Conservation (phyloP, 495 filamentous ascomycete genomes). For the Podospora pseudopauciseta region DNA sequence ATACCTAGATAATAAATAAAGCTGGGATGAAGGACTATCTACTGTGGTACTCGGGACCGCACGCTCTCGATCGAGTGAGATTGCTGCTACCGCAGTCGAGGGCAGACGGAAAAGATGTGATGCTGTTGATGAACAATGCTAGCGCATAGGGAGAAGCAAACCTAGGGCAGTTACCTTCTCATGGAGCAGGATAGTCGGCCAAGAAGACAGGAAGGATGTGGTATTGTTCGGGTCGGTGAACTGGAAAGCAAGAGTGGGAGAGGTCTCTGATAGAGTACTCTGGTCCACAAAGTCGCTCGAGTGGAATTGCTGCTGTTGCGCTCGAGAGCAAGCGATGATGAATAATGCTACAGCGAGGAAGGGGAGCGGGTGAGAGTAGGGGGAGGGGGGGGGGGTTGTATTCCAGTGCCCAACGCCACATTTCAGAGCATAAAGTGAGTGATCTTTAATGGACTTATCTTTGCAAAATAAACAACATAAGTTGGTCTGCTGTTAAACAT, state of each 20-base stretch:
- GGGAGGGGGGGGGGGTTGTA: neutral
- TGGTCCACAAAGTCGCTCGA: neutral
- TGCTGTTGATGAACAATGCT: neutral
- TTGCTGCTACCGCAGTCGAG: neutral
- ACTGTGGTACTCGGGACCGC: neutral
- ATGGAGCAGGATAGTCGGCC: neutral
- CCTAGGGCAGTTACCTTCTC: neutral
- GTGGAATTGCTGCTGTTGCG: neutral
- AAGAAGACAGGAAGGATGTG: neutral
- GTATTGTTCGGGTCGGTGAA: neutral
- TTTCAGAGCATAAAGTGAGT: no score
- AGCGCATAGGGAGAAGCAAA: neutral
- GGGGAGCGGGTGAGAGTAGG: no score
- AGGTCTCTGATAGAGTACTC: neutral
- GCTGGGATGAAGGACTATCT: neutral
- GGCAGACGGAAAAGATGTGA: neutral
- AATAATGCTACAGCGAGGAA: no score
- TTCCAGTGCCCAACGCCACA: neutral
- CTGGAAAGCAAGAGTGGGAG: neutral
- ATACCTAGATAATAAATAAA: neutral
- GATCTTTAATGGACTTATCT: no score
- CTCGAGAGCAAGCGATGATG: neutral
- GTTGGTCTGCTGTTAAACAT: neutral
- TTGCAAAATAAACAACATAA: neutral
- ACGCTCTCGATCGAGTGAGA: neutral